Base-by-base conservation (phyloP, 108 stramenopile species). In the Fistulifera solaris region DNA sequence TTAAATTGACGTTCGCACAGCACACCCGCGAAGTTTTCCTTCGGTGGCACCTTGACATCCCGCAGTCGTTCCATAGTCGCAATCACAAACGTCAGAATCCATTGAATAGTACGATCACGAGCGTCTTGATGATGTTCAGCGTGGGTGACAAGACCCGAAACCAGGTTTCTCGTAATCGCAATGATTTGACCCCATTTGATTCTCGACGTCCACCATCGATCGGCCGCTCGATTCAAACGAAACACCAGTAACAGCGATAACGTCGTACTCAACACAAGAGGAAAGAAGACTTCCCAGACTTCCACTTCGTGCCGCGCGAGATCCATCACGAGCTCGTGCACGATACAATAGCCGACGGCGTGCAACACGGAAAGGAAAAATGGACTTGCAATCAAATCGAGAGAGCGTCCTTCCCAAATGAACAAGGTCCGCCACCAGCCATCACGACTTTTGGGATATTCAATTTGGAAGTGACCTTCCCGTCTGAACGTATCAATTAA, bases 201-300 rank as follows among this genome's bases (percentile, higher is more conserved):
- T 41, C 75, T 39, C 7, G 75, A 56, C 23, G 42, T 25, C 75
- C 75, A 76, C 35, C 55, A 76, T 52, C 70, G 65, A 0, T 49
- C 65, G 2, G 65, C 66, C 12, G 65, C 62, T 56, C 75, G 56
- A 50, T 67, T 59, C 15, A 76, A 53, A 1, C 75, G 75, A 63
- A 76, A 76, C 5, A 76, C 75, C 0, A 76, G 49, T 46, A 76
- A 43, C 27, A 76, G 70, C 0, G 65, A 44, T 16, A 75, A 19
- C 38, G 74, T 54, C 0, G 72, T 51, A 18, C 31, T 64, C 16
- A 73, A 44, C 0, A 67, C 59, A 17, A 68, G 41, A 13, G 44
- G 41, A 38, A 66, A 66, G 16, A 72, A 39, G 48, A 26, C n/a
- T 27, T 70, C 55, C 48, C 56, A 58, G 28, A 23, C 14, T 1